Percentiles rank a stretch among this genome's conserved stretches.
phyloP scores from a whole-genome alignment of 345 rosid species.

The Turnera subulata region DNA sequence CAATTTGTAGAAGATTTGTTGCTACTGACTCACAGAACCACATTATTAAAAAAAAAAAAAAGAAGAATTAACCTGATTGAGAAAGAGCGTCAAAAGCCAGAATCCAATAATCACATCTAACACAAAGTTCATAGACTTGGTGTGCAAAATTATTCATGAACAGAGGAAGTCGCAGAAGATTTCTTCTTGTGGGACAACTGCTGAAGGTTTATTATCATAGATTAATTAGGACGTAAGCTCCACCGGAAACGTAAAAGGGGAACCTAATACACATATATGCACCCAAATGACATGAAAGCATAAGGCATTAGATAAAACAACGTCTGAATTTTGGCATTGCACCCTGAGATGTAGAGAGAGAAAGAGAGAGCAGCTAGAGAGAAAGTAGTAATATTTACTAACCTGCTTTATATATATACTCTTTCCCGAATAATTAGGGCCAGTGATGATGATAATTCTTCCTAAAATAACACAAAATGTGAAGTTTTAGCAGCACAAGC shows the following conservation, averaged over 20 bases:
- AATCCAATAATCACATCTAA: too few relatives aligned
- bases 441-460: conserved; percentile 77
- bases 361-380: not conserved
- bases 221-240: not conserved
- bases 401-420: conserved; percentile 97
- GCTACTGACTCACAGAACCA: too few relatives aligned
- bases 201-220: not conserved
- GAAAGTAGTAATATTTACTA: conserved; percentile 1
- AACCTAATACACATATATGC: not conserved
- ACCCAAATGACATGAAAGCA: not conserved
- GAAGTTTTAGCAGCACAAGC: not conserved
- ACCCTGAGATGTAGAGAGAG: not conserved
- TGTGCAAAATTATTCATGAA: not conserved
- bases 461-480: conserved; percentile 45
- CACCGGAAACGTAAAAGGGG: not conserved
- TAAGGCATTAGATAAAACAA: not conserved
- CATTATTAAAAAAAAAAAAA: too few relatives aligned
- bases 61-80: too few relatives aligned
- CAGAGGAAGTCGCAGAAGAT: not conserved
- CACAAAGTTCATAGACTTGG: not conserved
- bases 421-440: conserved; percentile 98
- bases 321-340: not conserved
- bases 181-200: not conserved
- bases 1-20: too few relatives aligned
- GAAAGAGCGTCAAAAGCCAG: too few relatives aligned